Conservation (phyloP, 768 basidiomycete genomes). For the Lactarius quietus region DNA sequence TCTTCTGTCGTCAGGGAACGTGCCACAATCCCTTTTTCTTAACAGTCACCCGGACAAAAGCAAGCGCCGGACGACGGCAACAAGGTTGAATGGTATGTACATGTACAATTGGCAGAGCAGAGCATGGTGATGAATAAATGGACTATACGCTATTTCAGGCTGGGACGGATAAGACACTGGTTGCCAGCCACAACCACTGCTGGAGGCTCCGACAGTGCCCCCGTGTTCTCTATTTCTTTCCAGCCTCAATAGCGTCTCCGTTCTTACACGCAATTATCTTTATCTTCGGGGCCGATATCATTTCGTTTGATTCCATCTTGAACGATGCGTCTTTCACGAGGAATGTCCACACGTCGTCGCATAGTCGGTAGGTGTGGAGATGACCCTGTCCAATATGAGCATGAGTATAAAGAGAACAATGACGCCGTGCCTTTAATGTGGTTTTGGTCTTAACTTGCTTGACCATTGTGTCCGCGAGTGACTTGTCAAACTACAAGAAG, state of each 20-base stretch:
- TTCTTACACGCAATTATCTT: conserved; percentile 99
- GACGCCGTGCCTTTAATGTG: conserved; percentile 68
- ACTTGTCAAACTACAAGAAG: conserved; percentile 83
- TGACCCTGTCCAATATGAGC: conserved; percentile 52
- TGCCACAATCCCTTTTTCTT: background rate
- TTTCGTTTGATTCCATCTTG: conserved; percentile 92
- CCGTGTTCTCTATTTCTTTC: conserved; percentile 57
- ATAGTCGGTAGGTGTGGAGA: conserved; percentile 85
- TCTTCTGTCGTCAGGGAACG: background rate
- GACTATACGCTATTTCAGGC: conserved; percentile 21
- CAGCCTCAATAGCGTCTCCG: conserved; percentile 79
- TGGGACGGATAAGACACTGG: background rate
- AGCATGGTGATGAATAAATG: conserved; percentile 11
- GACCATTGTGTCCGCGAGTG: conserved; percentile 86
- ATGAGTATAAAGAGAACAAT: conserved; percentile 2
- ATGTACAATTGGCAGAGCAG: conserved; percentile 11
- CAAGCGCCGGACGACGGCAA: conserved; percentile 9
- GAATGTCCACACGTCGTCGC: conserved; percentile 99
- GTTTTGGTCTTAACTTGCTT: conserved; percentile 96
- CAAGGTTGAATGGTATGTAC: background rate
- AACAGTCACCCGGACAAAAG: background rate
- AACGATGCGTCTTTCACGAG: conserved; percentile 90
- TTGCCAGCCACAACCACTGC: background rate
- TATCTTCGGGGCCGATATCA: conserved; percentile 70
- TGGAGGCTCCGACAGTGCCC: background rate